Conservation (phyloP, 2,329 filamentous ascomycete genomes). For the Remersonia thermophila region DNA sequence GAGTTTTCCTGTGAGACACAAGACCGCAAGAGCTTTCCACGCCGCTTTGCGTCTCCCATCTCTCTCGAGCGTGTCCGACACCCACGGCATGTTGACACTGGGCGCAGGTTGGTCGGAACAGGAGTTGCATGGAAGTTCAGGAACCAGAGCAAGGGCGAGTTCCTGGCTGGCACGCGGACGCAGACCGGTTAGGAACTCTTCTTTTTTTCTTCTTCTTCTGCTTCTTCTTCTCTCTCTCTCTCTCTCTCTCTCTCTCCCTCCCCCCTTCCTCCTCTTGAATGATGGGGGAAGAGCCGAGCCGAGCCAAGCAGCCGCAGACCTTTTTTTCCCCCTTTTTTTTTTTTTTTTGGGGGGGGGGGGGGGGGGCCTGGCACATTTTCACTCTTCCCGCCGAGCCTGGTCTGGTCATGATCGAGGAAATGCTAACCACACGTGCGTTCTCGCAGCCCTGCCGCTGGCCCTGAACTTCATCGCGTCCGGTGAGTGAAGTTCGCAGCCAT, state of each 20-base stretch:
- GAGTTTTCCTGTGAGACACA: slow-evolving; percentile 54
- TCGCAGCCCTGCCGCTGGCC: slow-evolving; percentile 61
- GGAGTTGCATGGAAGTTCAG: slow-evolving; percentile 45
- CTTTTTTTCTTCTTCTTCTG: too few species aligned
- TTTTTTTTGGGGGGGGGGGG: too few species aligned
- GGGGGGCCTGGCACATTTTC: too few species aligned
- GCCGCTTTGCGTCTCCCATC: not conserved
- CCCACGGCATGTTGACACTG: slow-evolving; percentile 4
- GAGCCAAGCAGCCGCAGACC: too few species aligned
- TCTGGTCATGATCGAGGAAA: too few species aligned
- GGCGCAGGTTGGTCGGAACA: slow-evolving; percentile 48
- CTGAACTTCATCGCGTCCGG: slow-evolving; percentile 85
- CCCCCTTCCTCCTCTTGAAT: too few species aligned
- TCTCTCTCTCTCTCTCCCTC: too few species aligned
- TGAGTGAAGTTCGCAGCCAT: slow-evolving; percentile 47
- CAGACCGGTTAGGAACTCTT: slow-evolving; percentile 57
- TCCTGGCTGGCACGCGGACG: slow-evolving; percentile 65
- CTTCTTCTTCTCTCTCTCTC: too few species aligned
- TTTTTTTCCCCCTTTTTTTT: too few species aligned
- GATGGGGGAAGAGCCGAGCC: too few species aligned
- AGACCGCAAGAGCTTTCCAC: not conserved
- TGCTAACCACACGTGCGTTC: not conserved
- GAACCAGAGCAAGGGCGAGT: slow-evolving; percentile 56
- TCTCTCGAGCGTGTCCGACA: too few species aligned
- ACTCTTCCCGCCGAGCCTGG: too few species aligned